Base-by-base conservation (phyloP, 2,329 filamentous ascomycete genomes). In the Chaetomium olivaceum region DNA sequence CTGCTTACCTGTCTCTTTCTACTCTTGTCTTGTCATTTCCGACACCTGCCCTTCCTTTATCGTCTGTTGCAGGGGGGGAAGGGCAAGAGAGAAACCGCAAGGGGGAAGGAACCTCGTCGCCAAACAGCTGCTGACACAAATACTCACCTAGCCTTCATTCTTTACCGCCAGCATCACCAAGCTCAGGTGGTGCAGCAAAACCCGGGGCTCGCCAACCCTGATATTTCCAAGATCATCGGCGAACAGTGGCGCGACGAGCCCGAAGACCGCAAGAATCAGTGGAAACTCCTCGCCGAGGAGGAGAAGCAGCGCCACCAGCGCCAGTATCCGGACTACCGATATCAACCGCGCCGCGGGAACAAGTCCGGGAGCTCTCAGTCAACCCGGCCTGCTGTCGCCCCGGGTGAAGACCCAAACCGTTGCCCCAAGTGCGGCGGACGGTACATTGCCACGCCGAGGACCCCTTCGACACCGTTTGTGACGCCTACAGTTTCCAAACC, bases 181-280 rank as follows among this genome's bases (percentile, higher is more conserved):
- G 88, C 91, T 21, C 83, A 87, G 58, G 92, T 98, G 59, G 90
- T 93, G 46, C 84, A 88, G 62, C 85, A 91, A 71, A 87, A 97
- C 73, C 94, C 93, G n/a, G 91, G 92, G 54, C 86, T 97, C 70
- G 89, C 93, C 55, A 98, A 98, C 78, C 94, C 94, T 3, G 92
- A 97, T 61, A 96, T 98, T 72, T 97, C 94, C 70, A 97, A 97
- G 79, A 96, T 98, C 72, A 96, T 98, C 71, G 94, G 94, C 61
- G 87, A 92, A 76, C 90, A 93, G 85, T 99, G 95, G 95, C 88
- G 90, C 73, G 85, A 88, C 63, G 89, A 96, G 74, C 80, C 88
- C 4, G 84, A 89, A 27, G 87, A 91, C 61, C 84, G 89, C 64
- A 96, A 96, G 79, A 86, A 88, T 69, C 85, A 89, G 76, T 99